Conservation (phyloP, 306 rosid genomes). For the Malus sylvestris region DNA sequence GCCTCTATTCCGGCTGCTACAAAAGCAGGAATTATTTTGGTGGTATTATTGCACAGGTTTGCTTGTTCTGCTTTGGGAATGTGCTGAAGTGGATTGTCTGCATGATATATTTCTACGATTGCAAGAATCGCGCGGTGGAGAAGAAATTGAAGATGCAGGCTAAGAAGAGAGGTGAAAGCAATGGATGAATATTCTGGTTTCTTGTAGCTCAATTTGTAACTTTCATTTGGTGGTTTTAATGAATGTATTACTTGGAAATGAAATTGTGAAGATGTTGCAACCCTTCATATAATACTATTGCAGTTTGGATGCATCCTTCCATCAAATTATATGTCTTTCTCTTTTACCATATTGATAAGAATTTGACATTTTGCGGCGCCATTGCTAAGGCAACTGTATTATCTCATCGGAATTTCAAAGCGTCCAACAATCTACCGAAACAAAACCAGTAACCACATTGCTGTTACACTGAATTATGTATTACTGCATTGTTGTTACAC, state of each 20-base stretch:
- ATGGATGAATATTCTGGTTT: neutral
- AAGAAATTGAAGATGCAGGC: constrained; percentile 36
- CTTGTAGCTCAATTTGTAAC: neutral
- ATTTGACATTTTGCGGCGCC: neutral
- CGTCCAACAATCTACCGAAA: neutral
- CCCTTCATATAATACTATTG: neutral
- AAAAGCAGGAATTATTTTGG: constrained; percentile 18
- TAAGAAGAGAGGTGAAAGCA: constrained; percentile 9
- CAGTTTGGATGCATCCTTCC: neutral
- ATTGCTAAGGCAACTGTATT: neutral
- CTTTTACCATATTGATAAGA: no score
- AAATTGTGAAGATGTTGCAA: neutral
- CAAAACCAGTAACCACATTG: neutral
- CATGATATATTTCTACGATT: constrained; percentile 46
- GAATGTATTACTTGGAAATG: neutral
- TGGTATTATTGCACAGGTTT: constrained; percentile 24
- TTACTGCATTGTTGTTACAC: no score
- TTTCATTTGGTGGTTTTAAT: neutral
- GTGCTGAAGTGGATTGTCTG: constrained; percentile 51
- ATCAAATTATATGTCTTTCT: neutral
- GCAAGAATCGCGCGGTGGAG: constrained; percentile 35
- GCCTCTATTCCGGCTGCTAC: constrained; percentile 33
- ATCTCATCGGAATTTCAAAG: neutral
- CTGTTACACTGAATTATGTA: neutral
- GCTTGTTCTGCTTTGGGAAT: constrained; percentile 35